Evolutionary conservation across 768 basidiomycete genomes (phyloP).

Genomic region (Leucosporidium scottii): DNA sequence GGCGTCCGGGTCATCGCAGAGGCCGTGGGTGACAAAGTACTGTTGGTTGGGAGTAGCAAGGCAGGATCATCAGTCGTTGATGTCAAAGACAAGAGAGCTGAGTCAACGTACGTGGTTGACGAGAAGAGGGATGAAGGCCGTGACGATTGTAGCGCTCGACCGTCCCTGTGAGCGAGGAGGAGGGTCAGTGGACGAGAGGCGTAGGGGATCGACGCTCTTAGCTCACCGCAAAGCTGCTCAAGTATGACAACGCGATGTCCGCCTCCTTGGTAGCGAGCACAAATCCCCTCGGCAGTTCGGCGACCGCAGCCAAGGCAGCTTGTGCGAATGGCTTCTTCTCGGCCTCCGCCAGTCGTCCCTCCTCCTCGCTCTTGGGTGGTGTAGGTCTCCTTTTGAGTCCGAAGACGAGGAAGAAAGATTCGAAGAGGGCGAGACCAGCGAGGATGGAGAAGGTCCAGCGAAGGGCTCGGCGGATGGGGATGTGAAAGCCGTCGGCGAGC

Average conservation of each 20-base stretch:
- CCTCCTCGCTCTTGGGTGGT: background rate
- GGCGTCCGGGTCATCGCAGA: background rate
- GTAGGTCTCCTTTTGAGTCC: background rate
- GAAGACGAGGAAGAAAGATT: slow-evolving; percentile 2
- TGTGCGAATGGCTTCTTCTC: background rate
- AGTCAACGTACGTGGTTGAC: slow-evolving; percentile 15
- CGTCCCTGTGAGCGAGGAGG: background rate
- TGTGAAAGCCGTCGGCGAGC: background rate
- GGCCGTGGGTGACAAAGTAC: background rate
- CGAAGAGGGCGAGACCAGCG: background rate
- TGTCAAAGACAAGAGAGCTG: too few relatives aligned
- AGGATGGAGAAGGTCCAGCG: slow-evolving; percentile 12
- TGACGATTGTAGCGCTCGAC: slow-evolving; percentile 14
- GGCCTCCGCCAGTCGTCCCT: too few relatives aligned
- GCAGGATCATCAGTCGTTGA: background rate
- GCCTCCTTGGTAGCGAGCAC: slow-evolving; percentile 3
- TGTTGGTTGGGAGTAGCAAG: background rate
- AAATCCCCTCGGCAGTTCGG: slow-evolving; percentile 10
- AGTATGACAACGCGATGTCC: slow-evolving; percentile 5
- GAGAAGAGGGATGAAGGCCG: slow-evolving; percentile 12
- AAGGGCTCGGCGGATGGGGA: background rate
- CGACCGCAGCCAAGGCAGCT: too few relatives aligned
- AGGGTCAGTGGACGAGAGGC: background rate
- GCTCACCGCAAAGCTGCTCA: slow-evolving; percentile 21
- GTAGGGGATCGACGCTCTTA: background rate